Percentiles rank a stretch among this genome's conserved stretches.
Conservation (phyloP, 257 asterid genomes). For the Oldenlandia corymbosa region DNA sequence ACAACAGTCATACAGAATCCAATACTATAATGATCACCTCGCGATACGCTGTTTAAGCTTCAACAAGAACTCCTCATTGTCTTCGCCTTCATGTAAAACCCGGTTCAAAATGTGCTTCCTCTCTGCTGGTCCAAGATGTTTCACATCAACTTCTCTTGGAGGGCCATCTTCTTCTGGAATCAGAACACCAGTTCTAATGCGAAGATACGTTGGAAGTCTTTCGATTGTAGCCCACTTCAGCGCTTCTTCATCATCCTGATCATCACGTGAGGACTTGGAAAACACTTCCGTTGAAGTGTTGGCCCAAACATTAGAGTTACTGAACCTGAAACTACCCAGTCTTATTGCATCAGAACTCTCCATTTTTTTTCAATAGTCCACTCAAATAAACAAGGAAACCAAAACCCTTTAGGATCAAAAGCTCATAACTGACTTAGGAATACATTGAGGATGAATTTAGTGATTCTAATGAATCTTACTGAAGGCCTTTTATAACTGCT, state of each 20-base stretch:
- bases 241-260: slow-evolving; percentile 41
- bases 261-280: slow-evolving; percentile 22
- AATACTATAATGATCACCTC: slow-evolving; percentile 21
- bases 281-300: slow-evolving; percentile 19
- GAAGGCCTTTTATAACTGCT: neutral
- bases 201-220: slow-evolving; percentile 1
- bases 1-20: no score
- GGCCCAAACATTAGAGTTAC: slow-evolving; percentile 21
- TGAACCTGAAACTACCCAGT: slow-evolving; percentile 17
- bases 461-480: neutral
- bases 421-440: neutral
- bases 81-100: slow-evolving; percentile 28
- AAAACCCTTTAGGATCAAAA: neutral
- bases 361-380: neutral
- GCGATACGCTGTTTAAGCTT: slow-evolving; percentile 40
- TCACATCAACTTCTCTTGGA: slow-evolving; percentile 30
- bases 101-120: slow-evolving; percentile 32
- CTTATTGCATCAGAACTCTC: neutral
- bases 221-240: neutral
- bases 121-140: slow-evolving; percentile 31
- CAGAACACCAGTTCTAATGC: neutral
- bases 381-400: neutral
- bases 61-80: slow-evolving; percentile 35
- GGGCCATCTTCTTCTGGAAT: neutral
- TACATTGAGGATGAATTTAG: neutral